Conservation (phyloP, 2,329 filamentous ascomycete species). For the Atkinsonella texensis region DNA sequence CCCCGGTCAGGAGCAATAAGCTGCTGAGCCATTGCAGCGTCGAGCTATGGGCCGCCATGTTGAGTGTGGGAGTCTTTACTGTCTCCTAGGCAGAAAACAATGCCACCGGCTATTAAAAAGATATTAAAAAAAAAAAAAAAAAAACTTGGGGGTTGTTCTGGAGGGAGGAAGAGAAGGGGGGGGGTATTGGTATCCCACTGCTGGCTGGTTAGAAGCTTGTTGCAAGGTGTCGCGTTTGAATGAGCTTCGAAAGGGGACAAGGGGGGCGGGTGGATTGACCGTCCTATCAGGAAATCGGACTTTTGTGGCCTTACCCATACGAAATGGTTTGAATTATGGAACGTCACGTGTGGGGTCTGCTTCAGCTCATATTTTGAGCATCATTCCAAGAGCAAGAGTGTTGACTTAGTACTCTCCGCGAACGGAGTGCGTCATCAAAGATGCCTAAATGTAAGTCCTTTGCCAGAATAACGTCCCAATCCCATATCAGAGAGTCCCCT, state of each 20-base stretch:
- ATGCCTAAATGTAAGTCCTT: constrained; percentile 14
- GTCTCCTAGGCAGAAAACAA: constrained; percentile 3
- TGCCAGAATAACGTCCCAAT: constrained; percentile 17
- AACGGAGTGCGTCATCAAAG: background rate
- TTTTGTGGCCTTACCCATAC: background rate
- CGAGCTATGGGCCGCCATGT: constrained; percentile 38
- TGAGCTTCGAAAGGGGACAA: background rate
- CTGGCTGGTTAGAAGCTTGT: background rate
- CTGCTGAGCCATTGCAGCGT: constrained; percentile 48
- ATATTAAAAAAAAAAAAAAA: background rate
- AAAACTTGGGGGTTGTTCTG: background rate
- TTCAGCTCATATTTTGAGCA: background rate
- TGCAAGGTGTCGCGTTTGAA: constrained; percentile 8
- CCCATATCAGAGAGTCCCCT: background rate
- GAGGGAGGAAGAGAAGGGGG: background rate
- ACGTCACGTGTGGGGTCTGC: background rate
- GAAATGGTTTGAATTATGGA: background rate
- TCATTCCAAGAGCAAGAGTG: background rate
- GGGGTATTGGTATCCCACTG: background rate
- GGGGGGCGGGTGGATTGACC: background rate
- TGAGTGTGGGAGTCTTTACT: background rate
- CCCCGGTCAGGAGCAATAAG: constrained; percentile 42
- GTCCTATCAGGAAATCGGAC: background rate
- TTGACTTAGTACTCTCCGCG: background rate
- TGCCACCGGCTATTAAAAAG: background rate